Base-by-base conservation (phyloP, 2,329 filamentous ascomycete genomes). In the Aspergillus uvarum region DNA sequence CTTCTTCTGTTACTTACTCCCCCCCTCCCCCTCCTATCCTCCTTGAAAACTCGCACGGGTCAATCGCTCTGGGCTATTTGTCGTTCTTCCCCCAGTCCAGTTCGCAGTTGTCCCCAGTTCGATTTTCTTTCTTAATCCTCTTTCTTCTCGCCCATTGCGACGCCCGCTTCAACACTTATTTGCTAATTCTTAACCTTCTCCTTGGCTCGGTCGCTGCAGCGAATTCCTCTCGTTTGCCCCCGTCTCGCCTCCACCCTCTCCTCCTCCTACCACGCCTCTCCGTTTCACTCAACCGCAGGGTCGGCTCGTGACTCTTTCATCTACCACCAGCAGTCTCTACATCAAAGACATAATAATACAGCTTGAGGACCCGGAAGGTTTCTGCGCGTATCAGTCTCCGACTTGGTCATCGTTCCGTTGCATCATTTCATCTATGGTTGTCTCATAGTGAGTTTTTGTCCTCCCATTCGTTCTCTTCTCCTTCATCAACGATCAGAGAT, bases 11-110 rank as follows among this genome's bases (percentile, higher is more conserved):
- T n/a, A 51, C 26, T 47, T 48, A 47, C 59, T 52, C 31, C 26
- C 32, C 21, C 32, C 26, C 50, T 51, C 29, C 51, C 51, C 19
- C 14, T 38, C 56, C 38, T 48, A 31, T 47, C 16, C 22, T 26
- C 26, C 47, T 42, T 29, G 48, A 51, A 42, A 47, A 16, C 32
- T 42, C 44, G 54, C 29, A 56, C 61, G 56, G 53, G 55, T 60
- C 54, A 60, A 58, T 60, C 50, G 53, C 49, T 31, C 32, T 48
- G 54, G 54, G 53, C 31, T 51, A n/a, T 58, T 51, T 32, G 21
- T 51, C 44, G 55, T 58, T 32, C 32, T 32, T 5, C 44, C 50
- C 26, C 38, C n/a, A 29, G 47, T 32, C 52, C 53, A 44, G n/a
- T 44, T 44, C 16, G 38, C 38, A 44, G 5, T 44, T 19, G 29